Percentiles rank a stretch among this genome's conserved stretches.
Evolutionary conservation across 179 eudicot genomes (phyloP).

Genomic region (Carnegiea gigantea): DNA sequence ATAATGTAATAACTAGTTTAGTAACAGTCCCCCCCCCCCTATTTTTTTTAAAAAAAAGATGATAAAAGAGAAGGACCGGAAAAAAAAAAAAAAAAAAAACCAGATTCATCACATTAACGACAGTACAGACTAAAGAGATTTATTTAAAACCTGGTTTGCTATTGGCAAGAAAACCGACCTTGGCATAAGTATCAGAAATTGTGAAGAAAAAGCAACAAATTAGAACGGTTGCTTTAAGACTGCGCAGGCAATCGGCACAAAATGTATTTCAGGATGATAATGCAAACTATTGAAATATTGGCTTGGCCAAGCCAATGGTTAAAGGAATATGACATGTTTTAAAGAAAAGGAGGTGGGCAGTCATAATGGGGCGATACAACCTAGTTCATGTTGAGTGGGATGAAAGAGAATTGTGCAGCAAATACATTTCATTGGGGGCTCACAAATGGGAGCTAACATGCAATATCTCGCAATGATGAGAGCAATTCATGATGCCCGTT

Average conservation of each 20-base stretch:
- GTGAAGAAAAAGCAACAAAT: background rate
- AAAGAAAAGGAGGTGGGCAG: background rate
- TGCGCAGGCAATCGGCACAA: background rate
- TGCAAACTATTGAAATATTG: background rate
- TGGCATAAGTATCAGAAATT: too few species aligned
- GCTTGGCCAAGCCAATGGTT: background rate
- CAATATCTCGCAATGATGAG: slow-evolving; percentile 18
- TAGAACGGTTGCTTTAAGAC: background rate
- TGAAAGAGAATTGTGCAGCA: background rate
- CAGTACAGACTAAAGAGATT: background rate
- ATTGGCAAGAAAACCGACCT: background rate
- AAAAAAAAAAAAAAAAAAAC: too few species aligned
- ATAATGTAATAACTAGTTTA: background rate
- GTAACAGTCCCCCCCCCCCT: too few species aligned
- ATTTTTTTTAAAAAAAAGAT: too few species aligned
- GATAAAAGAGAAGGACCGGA: too few species aligned
- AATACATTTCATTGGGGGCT: slow-evolving; percentile 14
- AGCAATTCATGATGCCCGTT: slow-evolving; percentile 11
- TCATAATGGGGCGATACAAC: slow-evolving; percentile 12
- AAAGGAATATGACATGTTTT: slow-evolving; percentile 10
- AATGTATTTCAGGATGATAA: background rate
- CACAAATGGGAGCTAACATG: slow-evolving; percentile 14
- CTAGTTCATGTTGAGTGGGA: slow-evolving; percentile 21
- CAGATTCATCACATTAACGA: background rate
- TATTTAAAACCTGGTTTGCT: background rate